phyloP scores from a whole-genome alignment of 176 grass and related monocot species.

The Cenchrus americanus region DNA sequence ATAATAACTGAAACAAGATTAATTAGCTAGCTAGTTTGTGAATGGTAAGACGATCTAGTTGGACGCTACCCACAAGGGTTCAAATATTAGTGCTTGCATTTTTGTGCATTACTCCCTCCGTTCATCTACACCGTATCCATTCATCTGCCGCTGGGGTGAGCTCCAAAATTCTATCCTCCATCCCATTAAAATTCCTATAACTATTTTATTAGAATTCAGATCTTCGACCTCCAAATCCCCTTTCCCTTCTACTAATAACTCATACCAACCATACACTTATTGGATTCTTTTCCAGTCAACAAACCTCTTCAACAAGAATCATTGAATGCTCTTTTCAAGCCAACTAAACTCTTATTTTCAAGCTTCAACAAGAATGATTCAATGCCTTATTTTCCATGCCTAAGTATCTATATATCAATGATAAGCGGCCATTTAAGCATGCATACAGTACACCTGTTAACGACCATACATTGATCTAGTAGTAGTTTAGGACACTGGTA shows the following conservation, averaged over 20 bases:
- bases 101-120: too few relatives aligned
- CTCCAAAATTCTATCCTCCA: neutral
- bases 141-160: too few relatives aligned
- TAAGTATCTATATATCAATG: neutral
- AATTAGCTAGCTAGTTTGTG: too few relatives aligned
- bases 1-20: too few relatives aligned
- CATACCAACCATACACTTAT: neutral
- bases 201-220: neutral
- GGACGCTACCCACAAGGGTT: too few relatives aligned
- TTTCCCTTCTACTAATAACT: neutral
- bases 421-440: neutral
- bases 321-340: neutral
- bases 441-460: neutral
- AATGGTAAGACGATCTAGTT: too few relatives aligned
- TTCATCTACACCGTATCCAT: too few relatives aligned
- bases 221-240: neutral
- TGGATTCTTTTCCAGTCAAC: neutral
- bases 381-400: neutral
- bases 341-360: neutral
- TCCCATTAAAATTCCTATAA: neutral
- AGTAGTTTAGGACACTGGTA: conserved; percentile 24
- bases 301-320: neutral
- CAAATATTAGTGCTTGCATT: too few relatives aligned
- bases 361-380: neutral
- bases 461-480: neutral